A percentile compares a stretch with the other conserved stretches of the same genome.
Conservation (phyloP, 345 rosid genomes). For the Hibiscus syriacus region DNA sequence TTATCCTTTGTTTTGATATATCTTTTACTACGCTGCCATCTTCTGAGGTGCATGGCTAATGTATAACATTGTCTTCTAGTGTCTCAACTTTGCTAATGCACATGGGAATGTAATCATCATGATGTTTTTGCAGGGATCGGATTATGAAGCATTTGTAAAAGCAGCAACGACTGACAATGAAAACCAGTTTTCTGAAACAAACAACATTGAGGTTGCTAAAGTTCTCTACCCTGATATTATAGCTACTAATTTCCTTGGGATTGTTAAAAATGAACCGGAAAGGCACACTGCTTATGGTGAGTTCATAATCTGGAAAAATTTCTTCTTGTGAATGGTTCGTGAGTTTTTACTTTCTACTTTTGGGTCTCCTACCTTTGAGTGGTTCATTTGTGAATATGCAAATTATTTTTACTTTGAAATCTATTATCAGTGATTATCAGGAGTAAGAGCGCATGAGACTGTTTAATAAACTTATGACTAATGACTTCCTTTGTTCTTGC, state of each 20-base stretch:
- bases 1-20: neutral
- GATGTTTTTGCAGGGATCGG: conserved; percentile 41
- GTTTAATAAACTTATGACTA: neutral
- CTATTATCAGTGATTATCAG: neutral
- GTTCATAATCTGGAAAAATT: neutral
- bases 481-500: neutral
- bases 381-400: neutral
- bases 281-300: conserved; percentile 52
- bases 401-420: neutral
- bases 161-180: conserved; percentile 56
- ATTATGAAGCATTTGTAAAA: conserved; percentile 57
- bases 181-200: conserved; percentile 67
- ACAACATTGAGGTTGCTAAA: conserved; percentile 37
- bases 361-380: neutral
- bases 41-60: neutral
- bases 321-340: neutral
- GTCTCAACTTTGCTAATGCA: neutral
- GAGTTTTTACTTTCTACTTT: neutral
- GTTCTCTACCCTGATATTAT: conserved; percentile 51
- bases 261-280: conserved; percentile 82
- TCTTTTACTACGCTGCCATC: neutral
- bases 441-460: neutral
- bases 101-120: neutral
- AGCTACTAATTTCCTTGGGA: conserved; percentile 41
- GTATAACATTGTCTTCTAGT: neutral